These are phyloP conservation scores for Anisogramma anomala DNA, from an alignment of 2,329 filamentous ascomycete genomes.

Conservation along the genomic window DNA sequence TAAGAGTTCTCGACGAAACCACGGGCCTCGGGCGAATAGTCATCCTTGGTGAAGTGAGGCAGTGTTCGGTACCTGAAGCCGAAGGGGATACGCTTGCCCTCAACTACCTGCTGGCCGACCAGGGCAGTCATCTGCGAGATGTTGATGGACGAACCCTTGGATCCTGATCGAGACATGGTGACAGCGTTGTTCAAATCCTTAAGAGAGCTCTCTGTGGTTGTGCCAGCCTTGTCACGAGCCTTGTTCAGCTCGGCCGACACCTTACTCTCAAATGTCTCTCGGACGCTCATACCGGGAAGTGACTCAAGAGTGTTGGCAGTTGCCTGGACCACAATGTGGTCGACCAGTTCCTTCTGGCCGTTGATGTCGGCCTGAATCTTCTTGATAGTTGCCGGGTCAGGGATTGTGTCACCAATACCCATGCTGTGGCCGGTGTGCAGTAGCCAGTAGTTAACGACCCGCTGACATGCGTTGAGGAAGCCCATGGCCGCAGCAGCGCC, in stretches of 20 bases:
- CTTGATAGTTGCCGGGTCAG: conserved; percentile 71
- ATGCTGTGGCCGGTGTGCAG: conserved; percentile 95
- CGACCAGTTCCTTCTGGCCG: conserved; percentile 70
- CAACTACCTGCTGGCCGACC: conserved; percentile 95
- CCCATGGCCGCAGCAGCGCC: conserved; percentile 75
- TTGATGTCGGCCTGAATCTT: conserved; percentile 76
- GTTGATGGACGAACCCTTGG: conserved; percentile 98
- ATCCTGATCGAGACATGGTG: conserved; percentile 91
- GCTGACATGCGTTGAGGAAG: conserved; percentile 92
- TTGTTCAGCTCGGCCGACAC: conserved; percentile 90
- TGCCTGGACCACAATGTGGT: conserved; percentile 61
- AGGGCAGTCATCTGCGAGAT: conserved; percentile 99
- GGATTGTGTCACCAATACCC: conserved; percentile 95
- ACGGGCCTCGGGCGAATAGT: conserved; percentile 92
- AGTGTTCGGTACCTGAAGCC: conserved; percentile 97
- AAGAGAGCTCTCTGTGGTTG: conserved; percentile 77
- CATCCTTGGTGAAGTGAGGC: conserved; percentile 97
- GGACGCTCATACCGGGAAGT: conserved; percentile 95
- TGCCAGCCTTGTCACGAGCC: conserved; percentile 93
- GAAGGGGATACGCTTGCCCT: conserved; percentile 97
- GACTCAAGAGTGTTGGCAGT: conserved; percentile 81
- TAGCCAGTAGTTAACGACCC: conserved; percentile 94
- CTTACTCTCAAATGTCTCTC: conserved; percentile 96
- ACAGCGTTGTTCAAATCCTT: conserved; percentile 96
- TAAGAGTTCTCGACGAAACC: conserved; percentile 99